These are phyloP conservation scores for Anthracocystis walkeri DNA, from an alignment of 1,284 basidiomycete genomes.

Conservation along the genomic window DNA sequence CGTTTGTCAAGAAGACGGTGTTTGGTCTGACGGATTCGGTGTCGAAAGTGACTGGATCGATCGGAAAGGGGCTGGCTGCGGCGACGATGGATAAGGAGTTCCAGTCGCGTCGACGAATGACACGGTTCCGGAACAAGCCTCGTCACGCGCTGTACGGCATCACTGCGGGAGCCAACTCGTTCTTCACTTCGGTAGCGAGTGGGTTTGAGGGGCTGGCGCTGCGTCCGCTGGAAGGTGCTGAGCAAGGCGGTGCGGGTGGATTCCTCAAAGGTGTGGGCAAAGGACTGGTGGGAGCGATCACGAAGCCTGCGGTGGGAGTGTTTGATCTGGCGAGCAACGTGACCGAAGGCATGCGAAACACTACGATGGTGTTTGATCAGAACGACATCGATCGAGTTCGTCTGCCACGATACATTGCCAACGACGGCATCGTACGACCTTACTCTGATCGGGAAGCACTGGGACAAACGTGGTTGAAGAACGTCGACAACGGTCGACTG, in stretches of 20 bases:
- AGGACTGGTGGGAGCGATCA: constrained; percentile 91
- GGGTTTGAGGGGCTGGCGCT: constrained; percentile 96
- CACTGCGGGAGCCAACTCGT: constrained; percentile 90
- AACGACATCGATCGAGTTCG: constrained; percentile 89
- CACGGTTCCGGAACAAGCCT: constrained; percentile 90
- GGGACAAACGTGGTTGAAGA: constrained; percentile 95
- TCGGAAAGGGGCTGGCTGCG: constrained; percentile 96
- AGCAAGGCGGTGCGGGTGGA: constrained; percentile 90
- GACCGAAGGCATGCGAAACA: constrained; percentile 93
- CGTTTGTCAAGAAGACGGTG: constrained; percentile 96
- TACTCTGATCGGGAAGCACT: constrained; percentile 89
- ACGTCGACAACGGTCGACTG: constrained; percentile 87
- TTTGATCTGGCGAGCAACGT: constrained; percentile 96
- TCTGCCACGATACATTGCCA: constrained; percentile 85
- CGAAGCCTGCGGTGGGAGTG: constrained; percentile 95
- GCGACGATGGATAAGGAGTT: constrained; percentile 97
- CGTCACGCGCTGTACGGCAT: constrained; percentile 96
- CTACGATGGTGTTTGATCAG: constrained; percentile 96
- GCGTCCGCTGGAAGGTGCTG: constrained; percentile 96
- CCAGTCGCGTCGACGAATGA: constrained; percentile 87
- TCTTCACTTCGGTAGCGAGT: constrained; percentile 92
- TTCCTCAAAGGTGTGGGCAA: constrained; percentile 99
- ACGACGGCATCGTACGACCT: constrained; percentile 63
- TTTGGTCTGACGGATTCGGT: constrained; percentile 96
- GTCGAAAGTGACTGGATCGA: constrained; percentile 95